Evolutionary conservation across 2,329 filamentous ascomycete species (phyloP).

Genomic region (Aureobasidium sp.): DNA sequence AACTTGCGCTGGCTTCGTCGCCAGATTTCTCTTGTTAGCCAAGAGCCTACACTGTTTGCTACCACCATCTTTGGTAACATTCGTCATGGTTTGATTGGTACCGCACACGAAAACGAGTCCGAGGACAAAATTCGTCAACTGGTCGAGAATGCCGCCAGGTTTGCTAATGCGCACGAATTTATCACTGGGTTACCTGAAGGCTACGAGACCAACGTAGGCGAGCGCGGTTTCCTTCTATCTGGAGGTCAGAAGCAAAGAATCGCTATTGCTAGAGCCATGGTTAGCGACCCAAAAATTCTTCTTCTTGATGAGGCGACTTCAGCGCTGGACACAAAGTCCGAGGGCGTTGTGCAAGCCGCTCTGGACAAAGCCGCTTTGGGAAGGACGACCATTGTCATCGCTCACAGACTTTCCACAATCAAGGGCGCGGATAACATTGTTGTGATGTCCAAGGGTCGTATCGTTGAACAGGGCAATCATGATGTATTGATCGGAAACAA

Average conservation of each 20-base stretch:
- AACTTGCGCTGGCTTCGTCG: conserved; percentile 89
- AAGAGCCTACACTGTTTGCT: conserved; percentile 86
- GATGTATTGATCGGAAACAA: conserved; percentile 64
- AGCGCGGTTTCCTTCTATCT: conserved; percentile 84
- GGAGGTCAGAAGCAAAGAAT: conserved; percentile 97
- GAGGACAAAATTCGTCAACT: conserved; percentile 63
- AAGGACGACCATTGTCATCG: conserved; percentile 91
- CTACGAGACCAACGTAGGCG: conserved; percentile 92
- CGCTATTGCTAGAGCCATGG: conserved; percentile 83
- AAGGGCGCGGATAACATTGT: conserved; percentile 93
- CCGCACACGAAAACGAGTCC: conserved; percentile 60
- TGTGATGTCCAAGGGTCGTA: conserved; percentile 77
- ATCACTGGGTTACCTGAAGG: conserved; percentile 73
- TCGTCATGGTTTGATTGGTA: conserved; percentile 81
- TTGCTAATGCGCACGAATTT: conserved; percentile 93
- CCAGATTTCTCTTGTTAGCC: conserved; percentile 85
- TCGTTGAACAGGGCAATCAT: conserved; percentile 88
- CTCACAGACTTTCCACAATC: conserved; percentile 88
- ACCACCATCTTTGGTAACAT: conserved; percentile 90
- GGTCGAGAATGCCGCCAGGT: conserved; percentile 74
- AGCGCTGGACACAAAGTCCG: conserved; percentile 87
- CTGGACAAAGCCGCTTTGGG: conserved; percentile 79
- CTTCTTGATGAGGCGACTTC: conserved; percentile 93
- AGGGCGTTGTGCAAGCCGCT: conserved; percentile 89
- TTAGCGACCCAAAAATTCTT: conserved; percentile 85